Base-by-base conservation (phyloP, 345 rosid genomes). In the Brassica incana region DNA sequence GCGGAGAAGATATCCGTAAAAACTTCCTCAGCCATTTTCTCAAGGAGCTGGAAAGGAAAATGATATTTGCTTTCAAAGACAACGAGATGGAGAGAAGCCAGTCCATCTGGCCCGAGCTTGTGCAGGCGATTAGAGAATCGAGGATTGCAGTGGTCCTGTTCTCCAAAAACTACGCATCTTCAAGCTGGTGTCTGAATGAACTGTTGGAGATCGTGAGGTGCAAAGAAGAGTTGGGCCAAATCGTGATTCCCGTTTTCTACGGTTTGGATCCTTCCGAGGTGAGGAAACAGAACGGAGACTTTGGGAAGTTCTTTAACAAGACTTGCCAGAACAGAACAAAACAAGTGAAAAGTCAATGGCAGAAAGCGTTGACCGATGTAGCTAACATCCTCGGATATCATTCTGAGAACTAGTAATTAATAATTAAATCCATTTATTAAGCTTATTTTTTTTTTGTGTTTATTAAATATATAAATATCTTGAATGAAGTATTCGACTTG, bases 51-150 rank as follows among this genome's bases (percentile, higher is more conserved):
- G 60, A 69, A 12, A 59, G 60, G 8, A 69, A 12, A n/a, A 0
- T 45, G 61, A 69, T 48, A 2, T 27, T 4, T 48, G 23, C 58
- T 45, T 69, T 69, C 14, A 69, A 69, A 43, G 72, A 69, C 72
- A 69, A 27, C 1, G 10, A 50, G 14, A 69, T 69, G 12, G 38
- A 69, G 35, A 25, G 3, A 69, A 14, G 72, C 61, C 61, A 9
- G 60, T 6, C 14, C 36, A 40, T 40, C 48, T 40, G 48, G 48
- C 48, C 48, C 10, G 48, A 40, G 48, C 2, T 69, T 50, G 15
- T 6, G 3, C 5, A 50, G 0, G 72, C 72, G 20, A 69, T 69
- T 12, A 45, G 4, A 1, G 38, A 69, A 11, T 69, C 61, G 11
- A 69, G 72, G 20, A 50, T 69, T 5, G 72, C 36, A 0, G 5